These are phyloP conservation scores for Schizochytrium sp. DNA, from an alignment of 108 stramenopile species.

Conservation along the genomic window DNA sequence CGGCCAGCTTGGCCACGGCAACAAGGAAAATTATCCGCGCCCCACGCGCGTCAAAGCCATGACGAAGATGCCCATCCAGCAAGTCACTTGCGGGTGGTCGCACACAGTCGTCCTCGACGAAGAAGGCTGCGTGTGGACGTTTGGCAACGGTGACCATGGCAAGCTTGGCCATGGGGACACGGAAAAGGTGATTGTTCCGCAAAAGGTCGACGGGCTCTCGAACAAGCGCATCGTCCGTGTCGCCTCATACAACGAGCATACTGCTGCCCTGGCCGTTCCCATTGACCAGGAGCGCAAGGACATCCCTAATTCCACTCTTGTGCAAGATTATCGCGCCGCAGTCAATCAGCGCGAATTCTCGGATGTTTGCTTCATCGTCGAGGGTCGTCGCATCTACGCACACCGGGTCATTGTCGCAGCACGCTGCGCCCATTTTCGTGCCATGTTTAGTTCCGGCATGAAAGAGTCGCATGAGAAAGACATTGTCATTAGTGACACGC, in stretches of 20 bases:
- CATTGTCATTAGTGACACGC: conserved; percentile 62
- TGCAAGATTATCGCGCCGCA: conserved; percentile 68
- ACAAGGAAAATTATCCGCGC: conserved; percentile 72
- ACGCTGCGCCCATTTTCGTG: conserved; percentile 81
- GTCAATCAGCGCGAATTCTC: conserved; percentile 72
- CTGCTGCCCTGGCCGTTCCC: conserved; percentile 64
- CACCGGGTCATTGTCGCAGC: conserved; percentile 80
- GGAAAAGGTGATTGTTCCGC: conserved; percentile 73
- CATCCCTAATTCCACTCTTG: conserved; percentile 66
- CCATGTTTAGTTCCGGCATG: conserved; percentile 79
- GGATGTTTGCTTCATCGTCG: conserved; percentile 86
- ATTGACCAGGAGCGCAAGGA: conserved; percentile 48
- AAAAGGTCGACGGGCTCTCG: conserved; percentile 72
- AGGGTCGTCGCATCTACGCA: conserved; percentile 69
- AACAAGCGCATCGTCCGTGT: conserved; percentile 74
- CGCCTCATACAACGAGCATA: conserved; percentile 95
- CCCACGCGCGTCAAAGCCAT: conserved; percentile 69
- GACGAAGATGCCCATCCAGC: conserved; percentile 22
- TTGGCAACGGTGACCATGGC: conserved; percentile 71
- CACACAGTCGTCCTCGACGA: conserved; percentile 77
- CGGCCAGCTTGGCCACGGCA: conserved; percentile 82
- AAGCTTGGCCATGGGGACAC: conserved; percentile 79
- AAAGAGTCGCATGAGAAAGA: conserved; percentile 58
- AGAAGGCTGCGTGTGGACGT: conserved; percentile 67
- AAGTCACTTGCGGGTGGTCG: conserved; percentile 82